Evolutionary conservation across 2,329 filamentous ascomycete genomes (phyloP).

Genomic region (Mycosphaerella arachidis): DNA sequence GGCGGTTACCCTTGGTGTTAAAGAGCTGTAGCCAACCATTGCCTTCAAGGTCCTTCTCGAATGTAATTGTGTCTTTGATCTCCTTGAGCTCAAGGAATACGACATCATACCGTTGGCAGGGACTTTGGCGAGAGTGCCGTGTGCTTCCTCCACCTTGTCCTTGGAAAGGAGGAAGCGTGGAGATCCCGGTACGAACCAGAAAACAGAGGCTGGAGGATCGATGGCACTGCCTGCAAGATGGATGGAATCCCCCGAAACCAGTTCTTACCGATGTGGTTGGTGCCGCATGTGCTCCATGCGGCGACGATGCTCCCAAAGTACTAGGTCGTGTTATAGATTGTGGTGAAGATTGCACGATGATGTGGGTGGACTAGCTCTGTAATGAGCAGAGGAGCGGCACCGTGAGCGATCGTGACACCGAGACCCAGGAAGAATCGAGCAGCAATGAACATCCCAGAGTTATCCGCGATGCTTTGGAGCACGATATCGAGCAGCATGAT

Average conservation of each 20-base stretch:
- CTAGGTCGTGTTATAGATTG: slow-evolving; percentile 46
- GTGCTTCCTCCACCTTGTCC: slow-evolving; percentile 49
- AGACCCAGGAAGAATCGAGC: slow-evolving; percentile 40
- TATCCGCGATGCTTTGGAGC: slow-evolving; percentile 39
- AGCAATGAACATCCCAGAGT: slow-evolving; percentile 43
- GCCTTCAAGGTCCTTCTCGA: slow-evolving; percentile 47
- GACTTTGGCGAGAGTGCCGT: slow-evolving; percentile 49
- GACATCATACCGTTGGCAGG: slow-evolving; percentile 47
- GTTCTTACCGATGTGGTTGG: slow-evolving; percentile 35
- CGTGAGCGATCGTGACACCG: slow-evolving; percentile 39
- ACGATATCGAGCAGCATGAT: slow-evolving; percentile 46
- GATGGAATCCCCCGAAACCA: slow-evolving; percentile 54
- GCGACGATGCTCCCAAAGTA: slow-evolving; percentile 44
- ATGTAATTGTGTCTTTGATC: slow-evolving; percentile 46
- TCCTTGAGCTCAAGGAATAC: slow-evolving; percentile 49
- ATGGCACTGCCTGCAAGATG: slow-evolving; percentile 49
- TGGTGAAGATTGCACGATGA: slow-evolving; percentile 47
- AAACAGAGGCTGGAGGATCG: slow-evolving; percentile 43
- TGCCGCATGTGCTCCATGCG: slow-evolving; percentile 46
- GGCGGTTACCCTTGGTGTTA: slow-evolving; percentile 51
- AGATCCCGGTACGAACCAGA: slow-evolving; percentile 55
- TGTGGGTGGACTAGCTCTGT: slow-evolving; percentile 47
- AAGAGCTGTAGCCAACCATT: slow-evolving; percentile 45
- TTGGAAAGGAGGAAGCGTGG: slow-evolving; percentile 56
- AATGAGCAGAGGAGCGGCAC: slow-evolving; percentile 29